phyloP scores from a whole-genome alignment of 305 asterid genomes.

The Plantago coronopus region DNA sequence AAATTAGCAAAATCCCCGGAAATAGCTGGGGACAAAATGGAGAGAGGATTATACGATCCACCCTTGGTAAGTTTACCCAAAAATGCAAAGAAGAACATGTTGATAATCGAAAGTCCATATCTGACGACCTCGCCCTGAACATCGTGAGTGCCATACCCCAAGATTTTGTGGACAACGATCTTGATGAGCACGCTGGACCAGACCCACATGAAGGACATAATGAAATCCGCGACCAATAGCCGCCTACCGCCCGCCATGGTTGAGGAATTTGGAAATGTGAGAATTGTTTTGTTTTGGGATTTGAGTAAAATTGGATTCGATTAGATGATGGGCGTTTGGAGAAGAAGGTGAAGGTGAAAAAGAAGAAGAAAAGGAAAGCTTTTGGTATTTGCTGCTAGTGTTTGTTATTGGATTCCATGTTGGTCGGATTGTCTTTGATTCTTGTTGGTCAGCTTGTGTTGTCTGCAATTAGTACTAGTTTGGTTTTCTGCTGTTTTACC shows the following conservation, averaged over 20 bases:
- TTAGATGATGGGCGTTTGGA: neutral
- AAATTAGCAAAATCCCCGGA: conserved; percentile 65
- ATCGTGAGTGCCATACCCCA: conserved; percentile 51
- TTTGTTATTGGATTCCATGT: neutral
- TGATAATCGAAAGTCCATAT: conserved; percentile 41
- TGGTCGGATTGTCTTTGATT: conserved; percentile 3
- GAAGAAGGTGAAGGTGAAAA: neutral
- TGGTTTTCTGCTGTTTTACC: neutral
- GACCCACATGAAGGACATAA: conserved; percentile 43
- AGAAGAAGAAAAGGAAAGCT: neutral
- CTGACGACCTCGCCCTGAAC: conserved; percentile 55
- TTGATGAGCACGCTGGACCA: conserved; percentile 69
- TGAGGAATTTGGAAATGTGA: too few species aligned
- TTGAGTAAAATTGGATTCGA: neutral
- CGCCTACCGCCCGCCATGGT: conserved; percentile 40
- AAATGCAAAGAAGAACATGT: conserved; percentile 72
- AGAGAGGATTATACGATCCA: conserved; percentile 79
- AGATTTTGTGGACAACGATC: conserved; percentile 46
- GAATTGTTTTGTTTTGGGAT: neutral
- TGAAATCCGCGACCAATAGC: conserved; percentile 60
- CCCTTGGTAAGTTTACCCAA: conserved; percentile 49
- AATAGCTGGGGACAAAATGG: conserved; percentile 55
- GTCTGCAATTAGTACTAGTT: neutral
- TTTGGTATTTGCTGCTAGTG: too few species aligned
- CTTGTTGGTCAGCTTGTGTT: conserved; percentile 2